phyloP scores from a whole-genome alignment of 2,329 filamentous ascomycete species.

The Curvularia verruculosa region DNA sequence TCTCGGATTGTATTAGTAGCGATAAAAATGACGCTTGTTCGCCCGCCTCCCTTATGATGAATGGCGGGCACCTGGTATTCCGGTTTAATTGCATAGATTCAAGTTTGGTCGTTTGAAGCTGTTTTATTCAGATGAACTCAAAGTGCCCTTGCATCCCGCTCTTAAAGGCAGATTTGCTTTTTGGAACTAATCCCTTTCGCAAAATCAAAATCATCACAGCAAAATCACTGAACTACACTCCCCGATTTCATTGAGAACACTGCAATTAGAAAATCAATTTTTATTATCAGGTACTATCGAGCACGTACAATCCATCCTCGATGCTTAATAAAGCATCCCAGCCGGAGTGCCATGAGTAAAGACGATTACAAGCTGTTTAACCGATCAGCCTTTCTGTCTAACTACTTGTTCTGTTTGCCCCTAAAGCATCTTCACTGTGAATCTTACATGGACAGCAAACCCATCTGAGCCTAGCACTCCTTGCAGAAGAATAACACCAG shows the following conservation, averaged over 20 bases:
- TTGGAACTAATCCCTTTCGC: not conserved
- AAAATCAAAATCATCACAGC: too few relatives aligned
- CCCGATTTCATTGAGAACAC: not conserved
- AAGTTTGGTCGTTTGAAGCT: not conserved
- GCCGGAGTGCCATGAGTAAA: not conserved
- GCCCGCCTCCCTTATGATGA: not conserved
- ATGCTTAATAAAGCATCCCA: not conserved
- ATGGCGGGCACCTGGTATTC: not conserved
- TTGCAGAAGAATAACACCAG: not conserved
- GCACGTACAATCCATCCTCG: not conserved
- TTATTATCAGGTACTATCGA: not conserved
- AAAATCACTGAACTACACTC: too few relatives aligned
- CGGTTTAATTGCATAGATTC: conserved; percentile 3
- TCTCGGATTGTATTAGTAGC: conserved; percentile 11
- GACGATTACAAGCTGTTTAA: too few relatives aligned
- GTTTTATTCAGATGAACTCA: not conserved
- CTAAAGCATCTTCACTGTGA: not conserved
- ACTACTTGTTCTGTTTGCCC: not conserved
- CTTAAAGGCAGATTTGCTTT: not conserved
- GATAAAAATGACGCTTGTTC: not conserved
- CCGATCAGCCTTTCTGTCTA: not conserved
- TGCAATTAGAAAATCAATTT: not conserved
- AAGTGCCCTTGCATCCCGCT: not conserved
- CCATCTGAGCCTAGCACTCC: not conserved
- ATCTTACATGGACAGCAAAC: not conserved